Percentiles rank a stretch among this genome's conserved stretches.
phyloP scores from a whole-genome alignment of 2,329 filamentous ascomycete genomes.

The Neospermospora avenae region DNA sequence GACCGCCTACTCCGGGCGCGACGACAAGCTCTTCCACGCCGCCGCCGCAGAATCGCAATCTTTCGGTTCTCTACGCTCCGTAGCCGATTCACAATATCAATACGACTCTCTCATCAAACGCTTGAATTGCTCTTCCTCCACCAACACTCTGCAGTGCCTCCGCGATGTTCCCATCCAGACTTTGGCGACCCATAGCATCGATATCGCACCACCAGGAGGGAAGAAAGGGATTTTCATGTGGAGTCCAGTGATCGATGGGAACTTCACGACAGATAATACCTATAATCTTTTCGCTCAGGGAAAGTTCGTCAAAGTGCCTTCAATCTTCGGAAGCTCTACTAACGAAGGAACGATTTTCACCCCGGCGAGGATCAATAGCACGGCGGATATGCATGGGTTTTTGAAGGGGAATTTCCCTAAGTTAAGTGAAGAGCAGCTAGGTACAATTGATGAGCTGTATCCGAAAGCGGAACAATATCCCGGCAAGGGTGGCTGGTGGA shows the following conservation, averaged over 20 bases:
- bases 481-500: constrained; percentile 52
- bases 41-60: constrained; percentile 50
- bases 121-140: constrained; percentile 39
- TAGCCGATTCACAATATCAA: constrained; percentile 48
- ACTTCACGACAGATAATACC: constrained; percentile 48
- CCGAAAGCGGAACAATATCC: constrained; percentile 47
- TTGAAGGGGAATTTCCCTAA: constrained; percentile 56
- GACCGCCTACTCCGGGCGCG: constrained; percentile 49
- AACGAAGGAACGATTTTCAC: constrained; percentile 65
- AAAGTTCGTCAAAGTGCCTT: constrained; percentile 51
- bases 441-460: constrained; percentile 52
- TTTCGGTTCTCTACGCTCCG: constrained; percentile 46
- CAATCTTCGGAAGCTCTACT: constrained; percentile 54
- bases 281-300: constrained; percentile 48
- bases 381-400: constrained; percentile 50
- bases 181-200: constrained; percentile 43
- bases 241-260: constrained; percentile 43
- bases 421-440: constrained; percentile 49
- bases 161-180: constrained; percentile 40
- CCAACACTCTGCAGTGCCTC: constrained; percentile 45
- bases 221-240: constrained; percentile 36
- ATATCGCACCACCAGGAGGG: constrained; percentile 38
- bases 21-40: constrained; percentile 49
- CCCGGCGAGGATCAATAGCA: constrained; percentile 45
- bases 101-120: constrained; percentile 47